Percentiles rank a stretch among this genome's conserved stretches.
Evolutionary conservation across 108 stramenopile species (phyloP).

Genomic region (Mayamaea pseudoterrestris): DNA sequence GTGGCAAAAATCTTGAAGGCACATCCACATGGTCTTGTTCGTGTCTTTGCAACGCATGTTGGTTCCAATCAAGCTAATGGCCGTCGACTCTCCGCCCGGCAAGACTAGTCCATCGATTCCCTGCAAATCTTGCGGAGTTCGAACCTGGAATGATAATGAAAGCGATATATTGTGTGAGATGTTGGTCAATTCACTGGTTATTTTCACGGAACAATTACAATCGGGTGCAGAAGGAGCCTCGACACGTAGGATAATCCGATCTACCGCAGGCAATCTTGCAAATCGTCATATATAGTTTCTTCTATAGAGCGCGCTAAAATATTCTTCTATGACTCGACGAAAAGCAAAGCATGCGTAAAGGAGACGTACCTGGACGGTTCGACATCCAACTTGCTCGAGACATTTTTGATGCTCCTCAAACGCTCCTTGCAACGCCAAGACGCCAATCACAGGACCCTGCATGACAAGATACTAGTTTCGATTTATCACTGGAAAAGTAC

Average conservation of each 20-base stretch:
- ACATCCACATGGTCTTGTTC: constrained; percentile 51
- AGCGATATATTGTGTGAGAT: background rate
- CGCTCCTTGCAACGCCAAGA: constrained; percentile 90
- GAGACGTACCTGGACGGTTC: constrained; percentile 36
- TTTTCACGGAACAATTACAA: constrained; percentile 3
- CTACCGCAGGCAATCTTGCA: no score
- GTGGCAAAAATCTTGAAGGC: constrained; percentile 56
- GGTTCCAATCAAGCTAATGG: constrained; percentile 89
- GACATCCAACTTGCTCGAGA: constrained; percentile 52
- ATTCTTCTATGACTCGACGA: no score
- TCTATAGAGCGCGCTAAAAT: no score
- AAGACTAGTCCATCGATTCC: constrained; percentile 85
- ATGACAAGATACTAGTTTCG: no score
- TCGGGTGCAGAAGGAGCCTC: no score
- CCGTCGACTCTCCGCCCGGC: constrained; percentile 98
- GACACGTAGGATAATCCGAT: no score
- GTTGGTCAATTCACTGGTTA: background rate
- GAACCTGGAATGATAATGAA: constrained; percentile 35
- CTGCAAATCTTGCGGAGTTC: constrained; percentile 67
- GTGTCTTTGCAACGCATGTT: constrained; percentile 6
- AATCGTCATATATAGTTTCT: no score
- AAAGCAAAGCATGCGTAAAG: no score
- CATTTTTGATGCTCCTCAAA: constrained; percentile 88
- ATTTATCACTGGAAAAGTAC: no score
- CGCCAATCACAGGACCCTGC: constrained; percentile 56